A percentile compares a stretch with the other conserved stretches of the same genome.
Evolutionary conservation across 2,329 filamentous ascomycete genomes (phyloP).

Genomic region (Hirsutella rhossiliensis): DNA sequence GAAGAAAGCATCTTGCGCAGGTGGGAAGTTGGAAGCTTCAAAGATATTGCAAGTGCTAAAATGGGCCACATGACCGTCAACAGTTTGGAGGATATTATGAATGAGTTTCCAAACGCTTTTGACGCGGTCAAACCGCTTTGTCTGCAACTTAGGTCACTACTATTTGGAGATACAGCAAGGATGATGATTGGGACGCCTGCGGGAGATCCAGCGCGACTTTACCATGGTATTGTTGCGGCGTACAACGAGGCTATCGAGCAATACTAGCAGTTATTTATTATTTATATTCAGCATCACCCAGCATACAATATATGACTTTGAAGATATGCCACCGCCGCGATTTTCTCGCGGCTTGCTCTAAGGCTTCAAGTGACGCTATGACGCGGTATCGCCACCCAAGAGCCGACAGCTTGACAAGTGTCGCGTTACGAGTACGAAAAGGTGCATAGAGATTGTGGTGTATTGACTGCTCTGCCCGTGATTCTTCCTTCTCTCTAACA

Average conservation of each 20-base stretch:
- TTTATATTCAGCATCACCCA: too few species aligned
- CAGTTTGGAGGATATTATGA: constrained; percentile 4
- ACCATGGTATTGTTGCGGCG: background rate
- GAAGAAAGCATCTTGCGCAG: constrained; percentile 2
- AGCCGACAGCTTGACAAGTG: too few species aligned
- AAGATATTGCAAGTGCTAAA: constrained; percentile 4
- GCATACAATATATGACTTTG: too few species aligned
- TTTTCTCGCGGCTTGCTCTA: too few species aligned
- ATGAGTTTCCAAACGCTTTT: constrained; percentile 7
- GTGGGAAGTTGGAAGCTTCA: constrained; percentile 5
- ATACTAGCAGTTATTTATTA: too few species aligned
- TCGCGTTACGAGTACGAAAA: too few species aligned
- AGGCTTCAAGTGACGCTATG: too few species aligned
- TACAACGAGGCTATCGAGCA: background rate
- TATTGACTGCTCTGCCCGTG: too few species aligned
- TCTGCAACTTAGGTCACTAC: constrained; percentile 4
- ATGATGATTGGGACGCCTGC: background rate
- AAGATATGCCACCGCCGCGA: too few species aligned
- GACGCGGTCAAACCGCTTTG: constrained; percentile 9
- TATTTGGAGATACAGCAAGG: background rate
- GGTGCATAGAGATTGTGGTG: too few species aligned
- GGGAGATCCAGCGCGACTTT: background rate
- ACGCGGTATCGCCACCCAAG: too few species aligned
- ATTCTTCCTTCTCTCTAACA: too few species aligned
- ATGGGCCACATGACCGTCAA: constrained; percentile 4